Evolutionary conservation across 2,329 filamentous ascomycete genomes (phyloP), one percentile per base, ranked within the genome.

Genomic region (Aspergillus sp.): DNA sequence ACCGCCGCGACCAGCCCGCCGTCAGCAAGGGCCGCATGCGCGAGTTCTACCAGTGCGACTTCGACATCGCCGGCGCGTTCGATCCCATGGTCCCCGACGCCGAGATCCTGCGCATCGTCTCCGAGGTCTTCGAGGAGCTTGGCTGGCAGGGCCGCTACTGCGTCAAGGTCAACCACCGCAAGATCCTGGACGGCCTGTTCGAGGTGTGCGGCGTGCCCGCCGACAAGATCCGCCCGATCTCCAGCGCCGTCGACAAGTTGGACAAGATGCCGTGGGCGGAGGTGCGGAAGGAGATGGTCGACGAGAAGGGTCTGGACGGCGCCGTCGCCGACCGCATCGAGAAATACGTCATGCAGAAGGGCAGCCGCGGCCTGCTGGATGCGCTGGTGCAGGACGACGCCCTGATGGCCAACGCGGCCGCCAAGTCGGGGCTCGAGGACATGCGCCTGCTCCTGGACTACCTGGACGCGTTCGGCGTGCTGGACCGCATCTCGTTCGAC

Each of bases 11-110:
- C 58, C 81, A 86, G 58, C 82, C 82, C 15, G 82, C 86, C 40
- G 85, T 95, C 66, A 84, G 81, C 41, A 91, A 93, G 58, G 89
- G 88, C 32, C 78, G 88, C 33, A 91, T 94, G 82, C 76, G 89
- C 52, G 89, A 95, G 63, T 94, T 94, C 63, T 94, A 93, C 67
- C 88, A 95, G 63, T 95, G 88, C 66, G 89, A 96, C 64, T 93
- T 95, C 54, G 88, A 95, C 57, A 89, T 95, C 63, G 88, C 88
- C 8, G 86, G 88, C 38, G 47, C 59, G 40, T 93, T 86, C 65
- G 89, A 94, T 56, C 64, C 84, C 33, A 94, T 95, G 86, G 73
- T 94, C 15, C 85, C 88, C 35, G 89, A 95, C 53, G 83, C 86
- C 24, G 88, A 95, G 64, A 81, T 94, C 37, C 65, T 96, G 48